Evolutionary conservation across 2,329 filamentous ascomycete species (phyloP), one percentile per base, ranked within the genome.

Genomic region (Trichoderma koningiopsis): DNA sequence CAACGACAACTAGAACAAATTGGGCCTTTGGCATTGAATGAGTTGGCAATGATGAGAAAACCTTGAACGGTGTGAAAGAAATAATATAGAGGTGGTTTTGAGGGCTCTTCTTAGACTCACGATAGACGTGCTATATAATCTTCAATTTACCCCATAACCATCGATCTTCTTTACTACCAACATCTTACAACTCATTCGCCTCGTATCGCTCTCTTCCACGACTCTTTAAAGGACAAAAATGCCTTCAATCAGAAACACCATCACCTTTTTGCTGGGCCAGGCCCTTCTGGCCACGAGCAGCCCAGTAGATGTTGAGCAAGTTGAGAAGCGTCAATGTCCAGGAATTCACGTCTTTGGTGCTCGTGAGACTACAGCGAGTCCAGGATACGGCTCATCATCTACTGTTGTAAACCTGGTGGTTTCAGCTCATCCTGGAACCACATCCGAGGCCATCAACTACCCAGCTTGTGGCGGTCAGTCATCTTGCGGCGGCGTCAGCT

Each of bases 401-500:
- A 81, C 81, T 0, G 80, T 88, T 14, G 83, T 89, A 24, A 82
- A 87, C 71, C 77, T 82, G 68, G 81, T 88, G 52, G 76, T 82
- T 3, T 76, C 75, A 37, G 81, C 83, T 4, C 83, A 86, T 71
- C 73, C 84, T 0, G 86, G 85, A 0, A 77, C 85, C 0, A 87
- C 85, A 0, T 79, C 85, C 1, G 86, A 88, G 71, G 83, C 86
- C 22, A 87, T 89, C 71, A 75, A 70, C 49, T 88, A 89, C 73
- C 86, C 90, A 47, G 89, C 89, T 2, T 90, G 88, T 53, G 89
- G 89, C 68, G 89, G 89, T 5, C 84, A 88, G 73, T 74, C 81
- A 0, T 82, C 80, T 0, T 91, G 89, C 73, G 88, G 88, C 16
- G 82, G 85, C n/a, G 78, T 85, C 31, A 84, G 83, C 74, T 92